These are phyloP conservation scores for Theileria orientalis DNA, from an alignment of 169 alveolate genomes.

Conservation along the genomic window DNA sequence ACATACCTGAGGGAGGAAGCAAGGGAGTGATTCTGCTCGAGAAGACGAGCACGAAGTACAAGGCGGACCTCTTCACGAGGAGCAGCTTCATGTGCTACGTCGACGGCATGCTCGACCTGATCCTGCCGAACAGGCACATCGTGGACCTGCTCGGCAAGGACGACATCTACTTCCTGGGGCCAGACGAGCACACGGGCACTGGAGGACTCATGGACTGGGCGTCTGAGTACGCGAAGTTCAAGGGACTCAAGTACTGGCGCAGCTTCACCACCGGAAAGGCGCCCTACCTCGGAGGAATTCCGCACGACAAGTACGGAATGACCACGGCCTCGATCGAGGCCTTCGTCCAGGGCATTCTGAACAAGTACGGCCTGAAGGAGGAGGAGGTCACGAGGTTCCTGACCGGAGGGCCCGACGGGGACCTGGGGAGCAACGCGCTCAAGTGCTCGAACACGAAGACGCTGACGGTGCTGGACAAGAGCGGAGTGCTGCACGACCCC, in stretches of 20 bases:
- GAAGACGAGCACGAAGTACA: conserved; percentile 29
- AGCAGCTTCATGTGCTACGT: conserved; percentile 72
- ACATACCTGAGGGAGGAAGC: conserved; percentile 83
- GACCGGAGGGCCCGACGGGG: conserved; percentile 90
- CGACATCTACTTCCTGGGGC: conserved; percentile 70
- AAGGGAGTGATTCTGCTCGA: conserved; percentile 81
- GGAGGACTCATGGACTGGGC: conserved; percentile 88
- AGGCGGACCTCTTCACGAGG: conserved; percentile 43
- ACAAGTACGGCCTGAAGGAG: conserved; percentile 69
- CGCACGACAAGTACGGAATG: conserved; percentile 86
- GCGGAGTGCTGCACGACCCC: conserved; percentile 85
- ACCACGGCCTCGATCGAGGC: conserved; percentile 80
- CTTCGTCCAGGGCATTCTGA: conserved; percentile 63
- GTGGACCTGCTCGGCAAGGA: conserved; percentile 61
- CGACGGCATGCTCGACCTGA: conserved; percentile 64
- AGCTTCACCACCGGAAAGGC: conserved; percentile 85
- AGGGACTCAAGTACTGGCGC: conserved; percentile 76
- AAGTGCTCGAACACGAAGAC: conserved; percentile 78
- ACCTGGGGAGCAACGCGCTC: conserved; percentile 84
- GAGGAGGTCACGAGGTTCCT: conserved; percentile 76
- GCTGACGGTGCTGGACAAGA: conserved; percentile 80
- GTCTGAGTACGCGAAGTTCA: conserved; percentile 71
- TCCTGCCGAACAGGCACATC: conserved; percentile 59
- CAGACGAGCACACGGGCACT: conserved; percentile 81
- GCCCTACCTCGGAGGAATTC: conserved; percentile 84